phyloP scores from a whole-genome alignment of 2,329 filamentous ascomycete genomes.

The Nigrograna mackinnonii region DNA sequence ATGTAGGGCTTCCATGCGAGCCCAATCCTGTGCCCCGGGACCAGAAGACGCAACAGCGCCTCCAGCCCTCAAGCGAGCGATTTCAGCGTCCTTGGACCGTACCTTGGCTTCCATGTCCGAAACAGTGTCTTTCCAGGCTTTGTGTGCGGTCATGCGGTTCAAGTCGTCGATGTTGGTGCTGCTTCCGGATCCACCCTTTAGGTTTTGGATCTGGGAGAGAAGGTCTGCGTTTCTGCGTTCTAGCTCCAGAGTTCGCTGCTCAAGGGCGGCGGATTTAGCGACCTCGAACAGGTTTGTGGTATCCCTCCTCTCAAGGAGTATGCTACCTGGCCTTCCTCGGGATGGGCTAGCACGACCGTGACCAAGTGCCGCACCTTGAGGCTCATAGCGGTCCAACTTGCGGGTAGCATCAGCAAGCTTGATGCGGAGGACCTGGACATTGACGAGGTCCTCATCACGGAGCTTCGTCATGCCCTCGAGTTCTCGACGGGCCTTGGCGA shows the following conservation, averaged over 20 bases:
- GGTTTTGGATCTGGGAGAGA: conserved; percentile 27
- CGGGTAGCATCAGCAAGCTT: conserved; percentile 46
- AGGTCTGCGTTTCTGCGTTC: conserved; percentile 45
- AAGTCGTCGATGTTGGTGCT: conserved; percentile 36
- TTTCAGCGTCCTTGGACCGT: conserved; percentile 32
- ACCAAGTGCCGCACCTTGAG: conserved; percentile 4
- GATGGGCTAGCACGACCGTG: conserved; percentile 24
- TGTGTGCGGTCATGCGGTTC: conserved; percentile 37
- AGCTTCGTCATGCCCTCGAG: conserved; percentile 44
- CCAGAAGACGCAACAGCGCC: conserved; percentile 6
- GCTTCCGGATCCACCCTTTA: conserved; percentile 29
- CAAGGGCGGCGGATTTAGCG: conserved; percentile 46
- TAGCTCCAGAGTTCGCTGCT: conserved; percentile 47
- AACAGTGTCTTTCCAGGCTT: conserved; percentile 40
- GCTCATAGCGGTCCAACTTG: conserved; percentile 32
- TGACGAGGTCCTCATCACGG: conserved; percentile 46
- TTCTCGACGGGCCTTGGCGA: conserved; percentile 44
- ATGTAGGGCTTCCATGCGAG: conserved; percentile 41
- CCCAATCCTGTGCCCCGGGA: conserved; percentile 24
- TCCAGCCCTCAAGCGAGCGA: conserved; percentile 18
- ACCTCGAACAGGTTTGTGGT: conserved; percentile 46
- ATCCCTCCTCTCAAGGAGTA: conserved; percentile 36
- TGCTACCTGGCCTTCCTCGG: conserved; percentile 29
- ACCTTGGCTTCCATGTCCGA: conserved; percentile 30
- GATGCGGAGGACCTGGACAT: conserved; percentile 42